phyloP scores from a whole-genome alignment of 306 rosid species.

The Quillaja saponaria region DNA sequence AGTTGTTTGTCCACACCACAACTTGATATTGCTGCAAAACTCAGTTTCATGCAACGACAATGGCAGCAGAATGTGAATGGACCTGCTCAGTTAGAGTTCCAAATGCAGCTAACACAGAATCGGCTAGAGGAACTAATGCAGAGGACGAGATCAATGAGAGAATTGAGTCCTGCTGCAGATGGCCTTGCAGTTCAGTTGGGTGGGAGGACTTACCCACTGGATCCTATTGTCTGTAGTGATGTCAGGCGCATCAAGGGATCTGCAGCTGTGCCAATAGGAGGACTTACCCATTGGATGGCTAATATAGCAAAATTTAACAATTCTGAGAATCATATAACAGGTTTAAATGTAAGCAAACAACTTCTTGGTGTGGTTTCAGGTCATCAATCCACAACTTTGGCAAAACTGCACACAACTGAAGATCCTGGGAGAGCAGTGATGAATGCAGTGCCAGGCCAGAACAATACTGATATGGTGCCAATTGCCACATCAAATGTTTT shows the following conservation, averaged over 20 bases:
- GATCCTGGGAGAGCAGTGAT: constrained; percentile 16
- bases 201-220: constrained; percentile 20
- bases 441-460: constrained; percentile 7
- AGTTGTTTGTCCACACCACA: constrained; percentile 5
- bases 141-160: constrained; percentile 3
- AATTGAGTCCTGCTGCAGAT: background rate
- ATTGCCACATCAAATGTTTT: constrained; percentile 6
- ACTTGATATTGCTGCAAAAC: constrained; percentile 20
- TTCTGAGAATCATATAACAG: constrained; percentile 1
- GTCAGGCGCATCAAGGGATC: constrained; percentile 14
- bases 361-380: constrained; percentile 11
- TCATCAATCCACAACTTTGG: background rate
- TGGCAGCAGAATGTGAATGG: constrained; percentile 8
- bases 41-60: constrained; percentile 16
- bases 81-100: constrained; percentile 1
- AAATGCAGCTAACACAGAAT: constrained; percentile 24
- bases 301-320: constrained; percentile 22
- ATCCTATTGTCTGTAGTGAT: constrained; percentile 3
- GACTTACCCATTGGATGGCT: background rate
- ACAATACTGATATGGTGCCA: constrained; percentile 4
- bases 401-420: constrained; percentile 11
- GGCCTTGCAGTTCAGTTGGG: background rate
- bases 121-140: constrained; percentile 12
- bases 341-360: constrained; percentile 28
- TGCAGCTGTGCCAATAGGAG: constrained; percentile 9